Evolutionary conservation across 106 monocot genomes (phyloP), one percentile per base, ranked within the genome.

Genomic region (Allium cepa): DNA sequence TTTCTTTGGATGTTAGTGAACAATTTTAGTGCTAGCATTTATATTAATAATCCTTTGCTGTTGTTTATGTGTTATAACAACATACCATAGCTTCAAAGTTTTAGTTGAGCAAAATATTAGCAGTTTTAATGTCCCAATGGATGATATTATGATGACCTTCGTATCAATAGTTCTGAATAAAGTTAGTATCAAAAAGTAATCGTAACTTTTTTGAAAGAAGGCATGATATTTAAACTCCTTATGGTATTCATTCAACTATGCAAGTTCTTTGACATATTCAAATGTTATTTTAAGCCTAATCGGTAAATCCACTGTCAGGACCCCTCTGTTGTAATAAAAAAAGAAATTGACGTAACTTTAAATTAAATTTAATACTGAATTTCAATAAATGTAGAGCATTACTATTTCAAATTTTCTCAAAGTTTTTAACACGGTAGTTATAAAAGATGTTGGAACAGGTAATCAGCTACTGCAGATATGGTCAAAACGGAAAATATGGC

Each of bases 21-120:
- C n/a, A n/a, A n/a, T n/a, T n/a, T n/a, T n/a, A n/a, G n/a, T n/a
- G n/a, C n/a, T n/a, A n/a, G n/a, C n/a, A n/a, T n/a, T n/a, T 22
- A 60, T 60, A 22, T 22, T 12, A 10, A 26, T 26, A 60, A 18
- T 12, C 28, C 28, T 60, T 12, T 60, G 1, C 22, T 22, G 22
- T 22, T 22, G 22, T 22, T 22, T 22, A 22, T 22, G 22, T 22
- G 22, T 22, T 0, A 22, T 22, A 22, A 22, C 22, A 28, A 5
- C 60, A 68, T 75, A 92, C 92, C 92, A 85, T 92, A 56, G 92
- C 92, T 66, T 92, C 92, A 59, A 85, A 92, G 17, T 85, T 88
- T 46, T 71, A 72, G 61, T 92, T 88, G 8, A 83, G 75, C 68
- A 85, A 85, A 62, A 84, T 91, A 60, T 87, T 87, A 3, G 82